Evolutionary conservation across 441 rosid species (phyloP).

Genomic region (Populus tomentosa): DNA sequence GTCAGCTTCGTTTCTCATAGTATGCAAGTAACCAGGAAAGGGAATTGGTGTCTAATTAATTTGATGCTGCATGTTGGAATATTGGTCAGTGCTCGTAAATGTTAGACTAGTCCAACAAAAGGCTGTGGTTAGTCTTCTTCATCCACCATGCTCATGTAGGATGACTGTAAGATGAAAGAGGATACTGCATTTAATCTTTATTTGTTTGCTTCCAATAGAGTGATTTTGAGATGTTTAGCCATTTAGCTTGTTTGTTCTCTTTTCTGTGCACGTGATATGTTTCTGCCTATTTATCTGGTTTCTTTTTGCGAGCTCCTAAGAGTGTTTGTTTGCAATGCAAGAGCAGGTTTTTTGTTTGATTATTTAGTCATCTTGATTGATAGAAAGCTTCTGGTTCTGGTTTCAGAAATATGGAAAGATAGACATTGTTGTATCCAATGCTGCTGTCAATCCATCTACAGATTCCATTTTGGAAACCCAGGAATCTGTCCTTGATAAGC

Average conservation of each 20-base stretch:
- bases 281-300: not conserved
- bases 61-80: not conserved
- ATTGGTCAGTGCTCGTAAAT: not conserved
- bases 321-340: not conserved
- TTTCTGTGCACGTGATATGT: not conserved
- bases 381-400: constrained; percentile 10
- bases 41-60: not conserved
- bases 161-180: not conserved
- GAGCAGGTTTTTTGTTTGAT: not conserved
- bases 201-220: not conserved
- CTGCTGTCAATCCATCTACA: constrained; percentile 60
- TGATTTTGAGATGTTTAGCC: not conserved
- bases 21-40: not conserved
- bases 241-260: not conserved
- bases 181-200: not conserved
- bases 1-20: not conserved
- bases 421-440: constrained; percentile 65
- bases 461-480: constrained; percentile 39
- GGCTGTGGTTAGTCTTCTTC: not conserved
- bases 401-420: constrained; percentile 64
- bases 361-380: not conserved
- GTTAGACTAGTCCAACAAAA: not conserved
- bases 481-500: constrained; percentile 59
- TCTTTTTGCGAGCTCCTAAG: not conserved
- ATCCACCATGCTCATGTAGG: not conserved